Conservation (phyloP, 257 asterid species). For the Vinca minor region DNA sequence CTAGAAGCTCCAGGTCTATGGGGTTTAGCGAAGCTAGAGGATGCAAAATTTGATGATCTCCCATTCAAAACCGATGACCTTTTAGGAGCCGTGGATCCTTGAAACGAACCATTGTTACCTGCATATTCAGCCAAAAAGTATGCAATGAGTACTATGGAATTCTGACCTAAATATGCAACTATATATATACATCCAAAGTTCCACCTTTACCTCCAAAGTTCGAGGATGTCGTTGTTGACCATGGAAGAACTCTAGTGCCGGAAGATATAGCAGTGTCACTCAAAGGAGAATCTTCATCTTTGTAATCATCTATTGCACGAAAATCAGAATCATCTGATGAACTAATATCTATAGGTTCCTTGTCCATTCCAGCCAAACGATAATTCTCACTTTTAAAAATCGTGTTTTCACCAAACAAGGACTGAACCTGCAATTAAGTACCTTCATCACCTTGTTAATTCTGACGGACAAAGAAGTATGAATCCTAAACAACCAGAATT, state of each 20-base stretch:
- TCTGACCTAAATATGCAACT: conserved; percentile 9
- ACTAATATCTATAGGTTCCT: conserved; percentile 56
- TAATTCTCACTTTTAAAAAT: conserved; percentile 15
- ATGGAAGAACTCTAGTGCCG: conserved; percentile 35
- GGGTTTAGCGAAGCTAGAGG: conserved; percentile 11
- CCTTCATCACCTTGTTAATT: conserved; percentile 3
- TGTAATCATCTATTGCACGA: conserved; percentile 67
- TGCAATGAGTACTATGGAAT: conserved; percentile 8
- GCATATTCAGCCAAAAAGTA: conserved; percentile 17
- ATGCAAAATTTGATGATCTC: conserved; percentile 22
- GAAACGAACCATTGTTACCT: conserved; percentile 32
- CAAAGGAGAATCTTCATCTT: conserved; percentile 45
- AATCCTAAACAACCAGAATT: not conserved
- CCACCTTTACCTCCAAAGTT: conserved; percentile 33
- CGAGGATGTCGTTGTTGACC: conserved; percentile 30
- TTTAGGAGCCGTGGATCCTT: conserved; percentile 30
- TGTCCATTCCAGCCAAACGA: conserved; percentile 41
- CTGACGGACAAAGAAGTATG: not conserved
- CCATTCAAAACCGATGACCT: conserved; percentile 34
- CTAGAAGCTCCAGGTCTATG: conserved; percentile 21
- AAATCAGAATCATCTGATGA: conserved; percentile 84
- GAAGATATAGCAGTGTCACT: conserved; percentile 46
- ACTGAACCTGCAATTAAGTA: conserved; percentile 28
- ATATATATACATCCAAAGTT: conserved; percentile 5
- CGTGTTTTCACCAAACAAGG: conserved; percentile 28